Percentiles rank a stretch among this genome's conserved stretches.
These are phyloP conservation scores for Sechiopsis laciniata DNA, from an alignment of 306 rosid genomes.

Conservation along the genomic window DNA sequence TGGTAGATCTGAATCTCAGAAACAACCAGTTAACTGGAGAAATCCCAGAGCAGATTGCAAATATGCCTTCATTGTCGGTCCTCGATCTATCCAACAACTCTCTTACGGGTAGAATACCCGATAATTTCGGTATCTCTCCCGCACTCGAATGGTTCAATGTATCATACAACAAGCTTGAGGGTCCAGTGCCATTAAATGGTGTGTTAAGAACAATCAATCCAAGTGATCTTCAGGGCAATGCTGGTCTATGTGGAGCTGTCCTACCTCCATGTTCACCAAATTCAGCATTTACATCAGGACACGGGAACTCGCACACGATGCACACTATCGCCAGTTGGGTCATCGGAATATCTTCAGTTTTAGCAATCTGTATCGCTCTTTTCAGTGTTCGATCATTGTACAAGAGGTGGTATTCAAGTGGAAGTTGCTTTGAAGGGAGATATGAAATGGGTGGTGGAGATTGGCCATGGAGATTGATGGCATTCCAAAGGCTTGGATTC, in stretches of 20 bases:
- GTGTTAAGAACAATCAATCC: slow-evolving; percentile 72
- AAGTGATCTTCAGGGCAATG: slow-evolving; percentile 63
- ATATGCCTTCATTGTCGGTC: slow-evolving; percentile 72
- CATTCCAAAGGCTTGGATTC: slow-evolving; percentile 82
- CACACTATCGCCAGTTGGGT: slow-evolving; percentile 59
- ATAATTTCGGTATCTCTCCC: slow-evolving; percentile 75
- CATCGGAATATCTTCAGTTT: slow-evolving; percentile 55
- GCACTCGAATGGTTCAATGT: slow-evolving; percentile 78
- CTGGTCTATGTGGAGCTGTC: slow-evolving; percentile 66
- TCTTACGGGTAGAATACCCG: slow-evolving; percentile 75
- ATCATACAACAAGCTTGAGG: slow-evolving; percentile 73
- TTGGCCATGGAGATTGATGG: slow-evolving; percentile 97
- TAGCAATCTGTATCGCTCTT: slow-evolving; percentile 44
- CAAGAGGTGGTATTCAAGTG: slow-evolving; percentile 60
- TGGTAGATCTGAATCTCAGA: slow-evolving; percentile 74
- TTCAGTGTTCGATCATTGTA: slow-evolving; percentile 48
- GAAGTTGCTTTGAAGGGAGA: slow-evolving; percentile 55
- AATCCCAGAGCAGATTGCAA: slow-evolving; percentile 65
- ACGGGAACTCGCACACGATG: slow-evolving; percentile 43
- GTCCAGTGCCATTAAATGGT: slow-evolving; percentile 80
- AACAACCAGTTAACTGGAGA: slow-evolving; percentile 65
- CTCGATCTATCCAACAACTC: slow-evolving; percentile 93
- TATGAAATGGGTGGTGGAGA: slow-evolving; percentile 62
- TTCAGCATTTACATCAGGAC: slow-evolving; percentile 35
- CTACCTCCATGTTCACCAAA: slow-evolving; percentile 60